These are phyloP conservation scores for Phaeoacremonium minimum DNA, from an alignment of 2,329 filamentous ascomycete species.

Conservation along the genomic window DNA sequence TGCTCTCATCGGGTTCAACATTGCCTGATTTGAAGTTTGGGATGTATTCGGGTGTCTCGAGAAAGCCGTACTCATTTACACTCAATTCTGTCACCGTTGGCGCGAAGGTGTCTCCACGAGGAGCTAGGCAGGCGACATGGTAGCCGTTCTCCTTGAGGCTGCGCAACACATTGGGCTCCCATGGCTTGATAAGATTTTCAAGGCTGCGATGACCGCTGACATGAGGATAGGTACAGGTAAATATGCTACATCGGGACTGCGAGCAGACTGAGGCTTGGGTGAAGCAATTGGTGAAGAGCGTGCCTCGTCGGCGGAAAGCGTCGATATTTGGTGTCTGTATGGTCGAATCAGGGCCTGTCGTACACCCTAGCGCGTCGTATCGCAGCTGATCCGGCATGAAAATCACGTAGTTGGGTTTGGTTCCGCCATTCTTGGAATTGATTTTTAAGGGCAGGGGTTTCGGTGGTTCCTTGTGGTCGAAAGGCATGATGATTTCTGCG, in stretches of 20 bases:
- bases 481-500: too few relatives aligned
- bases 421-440: too few relatives aligned
- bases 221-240: conserved; percentile 40
- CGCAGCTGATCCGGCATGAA: too few relatives aligned
- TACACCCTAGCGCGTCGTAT: too few relatives aligned
- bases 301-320: conserved; percentile 28
- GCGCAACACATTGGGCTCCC: conserved; percentile 42
- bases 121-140: conserved; percentile 39
- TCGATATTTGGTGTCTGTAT: conserved; percentile 38
- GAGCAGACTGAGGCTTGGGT: conserved; percentile 40
- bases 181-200: conserved; percentile 41
- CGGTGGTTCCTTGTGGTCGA: too few relatives aligned
- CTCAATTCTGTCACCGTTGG: conserved; percentile 36
- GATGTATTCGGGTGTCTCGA: too few relatives aligned
- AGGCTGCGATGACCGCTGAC: conserved; percentile 39
- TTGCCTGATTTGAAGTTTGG: too few relatives aligned
- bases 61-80: conserved; percentile 38
- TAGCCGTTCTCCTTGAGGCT: conserved; percentile 33
- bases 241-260: conserved; percentile 41
- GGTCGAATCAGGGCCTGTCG: too few relatives aligned
- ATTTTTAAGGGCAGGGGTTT: too few relatives aligned
- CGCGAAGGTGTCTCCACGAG: conserved; percentile 35
- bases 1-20: too few relatives aligned
- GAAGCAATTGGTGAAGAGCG: conserved; percentile 39
- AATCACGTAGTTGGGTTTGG: too few relatives aligned